Evolutionary conservation across 495 filamentous ascomycete species (phyloP).

Genomic region (Penicillium waksmanii): DNA sequence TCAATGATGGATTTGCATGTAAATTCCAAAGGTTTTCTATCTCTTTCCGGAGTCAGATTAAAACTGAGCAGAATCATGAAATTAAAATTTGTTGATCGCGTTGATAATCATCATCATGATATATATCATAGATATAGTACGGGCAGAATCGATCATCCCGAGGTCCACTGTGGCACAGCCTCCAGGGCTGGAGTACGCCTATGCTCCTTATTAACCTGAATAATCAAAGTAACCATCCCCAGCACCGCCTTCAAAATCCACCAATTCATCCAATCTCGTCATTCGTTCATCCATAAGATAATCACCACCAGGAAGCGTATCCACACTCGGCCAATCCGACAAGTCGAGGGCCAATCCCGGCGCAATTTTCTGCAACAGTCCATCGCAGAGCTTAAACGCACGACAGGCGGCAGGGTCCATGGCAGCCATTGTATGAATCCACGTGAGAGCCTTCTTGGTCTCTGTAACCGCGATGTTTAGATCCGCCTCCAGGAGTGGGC

Average conservation of each 20-base stretch:
- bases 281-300: constrained; percentile 6
- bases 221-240: background rate
- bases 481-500: constrained; percentile 15
- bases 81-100: too few species aligned
- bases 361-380: constrained; percentile 33
- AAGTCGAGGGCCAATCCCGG: constrained; percentile 36
- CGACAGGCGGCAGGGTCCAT: constrained; percentile 49
- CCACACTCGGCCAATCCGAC: constrained; percentile 30
- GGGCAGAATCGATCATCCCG: too few species aligned
- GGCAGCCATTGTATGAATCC: constrained; percentile 50
- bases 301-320: constrained; percentile 1
- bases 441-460: constrained; percentile 52
- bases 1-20: too few species aligned
- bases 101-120: too few species aligned
- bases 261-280: constrained; percentile 20
- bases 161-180: too few species aligned
- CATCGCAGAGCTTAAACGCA: constrained; percentile 51
- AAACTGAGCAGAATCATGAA: too few species aligned
- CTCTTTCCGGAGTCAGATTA: too few species aligned
- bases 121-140: too few species aligned
- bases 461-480: constrained; percentile 38
- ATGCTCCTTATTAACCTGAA: too few species aligned
- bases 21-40: too few species aligned
- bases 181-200: too few species aligned
- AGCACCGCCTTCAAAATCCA: background rate